These are phyloP conservation scores for Agrocybe chaxingu DNA, from an alignment of 768 basidiomycete species.

Conservation along the genomic window DNA sequence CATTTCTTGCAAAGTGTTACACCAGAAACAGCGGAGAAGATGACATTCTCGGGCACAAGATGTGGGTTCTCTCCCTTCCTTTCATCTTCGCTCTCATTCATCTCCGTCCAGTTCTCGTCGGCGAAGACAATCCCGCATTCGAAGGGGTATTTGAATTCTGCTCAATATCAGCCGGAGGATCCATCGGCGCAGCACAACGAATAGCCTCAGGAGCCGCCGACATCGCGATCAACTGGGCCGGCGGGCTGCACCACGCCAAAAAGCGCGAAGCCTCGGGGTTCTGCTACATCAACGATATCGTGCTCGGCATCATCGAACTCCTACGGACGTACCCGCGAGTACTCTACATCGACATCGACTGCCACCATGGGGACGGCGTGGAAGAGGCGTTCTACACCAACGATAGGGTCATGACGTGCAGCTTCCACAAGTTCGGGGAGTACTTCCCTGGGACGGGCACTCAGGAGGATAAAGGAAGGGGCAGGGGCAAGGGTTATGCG, in stretches of 20 bases:
- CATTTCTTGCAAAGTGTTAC: constrained; percentile 87
- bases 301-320: constrained; percentile 90
- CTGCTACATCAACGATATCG: constrained; percentile 99
- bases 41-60: constrained; percentile 81
- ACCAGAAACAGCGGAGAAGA: constrained; percentile 84
- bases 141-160: constrained; percentile 98
- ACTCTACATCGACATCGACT: constrained; percentile 96
- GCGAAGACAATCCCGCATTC: constrained; percentile 95
- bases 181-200: constrained; percentile 83
- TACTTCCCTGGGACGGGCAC: constrained; percentile 89
- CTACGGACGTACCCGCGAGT: constrained; percentile 84
- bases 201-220: constrained; percentile 82
- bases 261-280: constrained; percentile 97
- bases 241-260: constrained; percentile 99
- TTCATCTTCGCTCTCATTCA: background rate
- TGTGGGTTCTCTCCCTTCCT: constrained; percentile 50
- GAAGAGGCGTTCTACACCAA: constrained; percentile 99
- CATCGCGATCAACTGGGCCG: constrained; percentile 97
- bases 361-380: constrained; percentile 97
- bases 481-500: constrained; percentile 82
- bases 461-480: constrained; percentile 81
- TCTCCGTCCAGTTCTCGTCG: constrained; percentile 55
- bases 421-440: constrained; percentile 97
- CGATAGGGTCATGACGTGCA: constrained; percentile 95
- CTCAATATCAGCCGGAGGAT: constrained; percentile 94